phyloP scores from a whole-genome alignment of 176 grass and related monocot genomes.

The Neostapfia colusana region DNA sequence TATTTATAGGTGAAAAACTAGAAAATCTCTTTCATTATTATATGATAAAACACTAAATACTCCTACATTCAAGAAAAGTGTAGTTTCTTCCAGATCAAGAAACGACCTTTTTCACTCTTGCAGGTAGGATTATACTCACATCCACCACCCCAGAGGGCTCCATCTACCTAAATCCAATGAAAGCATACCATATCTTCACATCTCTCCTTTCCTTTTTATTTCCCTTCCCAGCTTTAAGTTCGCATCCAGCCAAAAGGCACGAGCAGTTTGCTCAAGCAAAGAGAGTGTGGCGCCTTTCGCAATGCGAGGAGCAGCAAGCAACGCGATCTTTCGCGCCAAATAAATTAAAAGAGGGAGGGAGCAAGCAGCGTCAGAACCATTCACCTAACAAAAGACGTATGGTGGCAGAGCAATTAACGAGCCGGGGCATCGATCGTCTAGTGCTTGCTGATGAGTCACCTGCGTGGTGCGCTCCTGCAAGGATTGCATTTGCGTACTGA shows the following conservation, averaged over 20 bases:
- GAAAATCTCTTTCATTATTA: too few species aligned
- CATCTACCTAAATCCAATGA: slow-evolving; percentile 23
- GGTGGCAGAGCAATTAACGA: slow-evolving; percentile 26
- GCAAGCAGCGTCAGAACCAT: background rate
- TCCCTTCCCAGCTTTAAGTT: slow-evolving; percentile 3
- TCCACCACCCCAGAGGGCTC: background rate
- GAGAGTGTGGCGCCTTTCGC: slow-evolving; percentile 15
- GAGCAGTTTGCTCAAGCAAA: background rate
- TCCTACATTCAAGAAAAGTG: background rate
- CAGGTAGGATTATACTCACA: too few species aligned
- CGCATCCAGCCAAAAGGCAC: slow-evolving; percentile 18
- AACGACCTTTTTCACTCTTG: background rate
- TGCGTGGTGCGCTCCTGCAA: slow-evolving; percentile 46
- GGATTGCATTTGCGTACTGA: slow-evolving; percentile 38
- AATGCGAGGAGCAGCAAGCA: background rate
- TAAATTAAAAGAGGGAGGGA: background rate
- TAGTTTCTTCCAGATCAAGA: background rate
- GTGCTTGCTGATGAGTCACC: slow-evolving; percentile 52
- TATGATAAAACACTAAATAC: background rate
- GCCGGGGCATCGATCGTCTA: slow-evolving; percentile 21
- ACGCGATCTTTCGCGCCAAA: background rate
- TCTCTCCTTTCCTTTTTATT: background rate
- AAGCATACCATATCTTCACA: background rate
- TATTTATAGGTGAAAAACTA: too few species aligned
- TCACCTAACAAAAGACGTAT: slow-evolving; percentile 29